A percentile compares a stretch with the other conserved stretches of the same genome.
Evolutionary conservation across 495 filamentous ascomycete genomes (phyloP).

Genomic region (Xylaria palmicola): DNA sequence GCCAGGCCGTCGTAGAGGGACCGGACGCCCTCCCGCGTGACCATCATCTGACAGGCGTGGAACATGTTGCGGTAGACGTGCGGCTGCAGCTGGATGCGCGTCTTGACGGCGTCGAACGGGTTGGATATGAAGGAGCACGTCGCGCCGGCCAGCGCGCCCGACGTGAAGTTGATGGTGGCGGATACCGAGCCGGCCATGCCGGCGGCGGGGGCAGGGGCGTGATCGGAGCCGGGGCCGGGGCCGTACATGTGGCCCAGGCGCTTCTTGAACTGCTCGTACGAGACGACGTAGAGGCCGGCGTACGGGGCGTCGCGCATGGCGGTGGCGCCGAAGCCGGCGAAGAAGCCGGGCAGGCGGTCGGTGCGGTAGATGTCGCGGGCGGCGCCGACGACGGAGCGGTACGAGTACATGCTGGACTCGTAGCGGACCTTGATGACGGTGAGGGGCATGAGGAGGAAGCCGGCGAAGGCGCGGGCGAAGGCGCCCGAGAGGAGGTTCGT

Average conservation of each 20-base stretch:
- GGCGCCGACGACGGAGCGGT: slow-evolving; percentile 73
- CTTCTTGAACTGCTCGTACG: slow-evolving; percentile 88
- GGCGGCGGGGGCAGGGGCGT: slow-evolving; percentile 11
- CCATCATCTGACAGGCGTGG: slow-evolving; percentile 70
- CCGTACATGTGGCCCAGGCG: slow-evolving; percentile 49
- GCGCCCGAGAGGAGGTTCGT: slow-evolving; percentile 86
- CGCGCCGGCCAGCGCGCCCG: slow-evolving; percentile 74
- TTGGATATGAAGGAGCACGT: slow-evolving; percentile 87
- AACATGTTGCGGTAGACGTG: slow-evolving; percentile 81
- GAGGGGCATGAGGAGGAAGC: slow-evolving; percentile 91
- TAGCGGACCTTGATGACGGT: slow-evolving; percentile 97
- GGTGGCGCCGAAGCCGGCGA: slow-evolving; percentile 90
- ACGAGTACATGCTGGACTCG: slow-evolving; percentile 80
- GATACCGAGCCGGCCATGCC: slow-evolving; percentile 46
- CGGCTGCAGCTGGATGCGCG: slow-evolving; percentile 87
- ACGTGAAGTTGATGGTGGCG: slow-evolving; percentile 78
- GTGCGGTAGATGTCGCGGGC: slow-evolving; percentile 68
- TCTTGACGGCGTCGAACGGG: slow-evolving; percentile 96
- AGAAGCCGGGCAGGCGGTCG: slow-evolving; percentile 83
- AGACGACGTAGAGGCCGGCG: slow-evolving; percentile 88
- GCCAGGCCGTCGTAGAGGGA: slow-evolving; percentile 85
- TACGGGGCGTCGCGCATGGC: slow-evolving; percentile 93
- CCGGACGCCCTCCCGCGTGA: slow-evolving; percentile 75
- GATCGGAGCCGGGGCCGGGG: background rate
- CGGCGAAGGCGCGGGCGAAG: slow-evolving; percentile 76